These are phyloP conservation scores for Aurifilum marmelostoma DNA, from an alignment of 2,329 filamentous ascomycete species.

Conservation along the genomic window DNA sequence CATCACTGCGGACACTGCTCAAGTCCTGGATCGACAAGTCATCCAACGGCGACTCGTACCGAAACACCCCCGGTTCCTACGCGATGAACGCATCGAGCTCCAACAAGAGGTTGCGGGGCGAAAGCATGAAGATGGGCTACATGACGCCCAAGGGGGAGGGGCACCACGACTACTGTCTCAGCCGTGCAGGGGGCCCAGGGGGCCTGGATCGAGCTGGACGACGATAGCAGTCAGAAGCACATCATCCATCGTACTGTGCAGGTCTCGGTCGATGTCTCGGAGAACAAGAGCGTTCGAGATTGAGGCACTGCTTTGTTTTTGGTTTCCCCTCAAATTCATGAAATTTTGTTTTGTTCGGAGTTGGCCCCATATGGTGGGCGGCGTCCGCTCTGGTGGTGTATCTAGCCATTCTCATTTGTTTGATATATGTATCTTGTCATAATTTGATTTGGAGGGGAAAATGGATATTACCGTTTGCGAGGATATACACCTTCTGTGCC, in stretches of 20 bases:
- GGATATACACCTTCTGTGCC: not conserved
- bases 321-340: too few relatives aligned
- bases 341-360: not conserved
- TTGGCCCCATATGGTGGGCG: not conserved
- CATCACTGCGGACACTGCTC: slow-evolving; percentile 18
- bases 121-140: slow-evolving; percentile 20
- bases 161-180: slow-evolving; percentile 14
- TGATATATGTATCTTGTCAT: not conserved
- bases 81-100: not conserved
- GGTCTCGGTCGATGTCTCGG: slow-evolving; percentile 15
- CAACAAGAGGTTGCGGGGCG: not conserved
- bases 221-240: slow-evolving; percentile 17
- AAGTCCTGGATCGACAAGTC: slow-evolving; percentile 23
- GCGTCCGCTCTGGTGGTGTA: not conserved
- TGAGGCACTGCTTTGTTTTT: not conserved
- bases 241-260: slow-evolving; percentile 18
- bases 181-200: slow-evolving; percentile 5
- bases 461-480: not conserved
- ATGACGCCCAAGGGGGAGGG: slow-evolving; percentile 2
- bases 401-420: not conserved
- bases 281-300: not conserved
- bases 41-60: slow-evolving; percentile 2
- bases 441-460: not conserved
- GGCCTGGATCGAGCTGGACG: slow-evolving; percentile 12
- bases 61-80: not conserved